These are phyloP conservation scores for Paramecium bursaria DNA, from an alignment of 73 alveolate genomes.

Conservation along the genomic window DNA sequence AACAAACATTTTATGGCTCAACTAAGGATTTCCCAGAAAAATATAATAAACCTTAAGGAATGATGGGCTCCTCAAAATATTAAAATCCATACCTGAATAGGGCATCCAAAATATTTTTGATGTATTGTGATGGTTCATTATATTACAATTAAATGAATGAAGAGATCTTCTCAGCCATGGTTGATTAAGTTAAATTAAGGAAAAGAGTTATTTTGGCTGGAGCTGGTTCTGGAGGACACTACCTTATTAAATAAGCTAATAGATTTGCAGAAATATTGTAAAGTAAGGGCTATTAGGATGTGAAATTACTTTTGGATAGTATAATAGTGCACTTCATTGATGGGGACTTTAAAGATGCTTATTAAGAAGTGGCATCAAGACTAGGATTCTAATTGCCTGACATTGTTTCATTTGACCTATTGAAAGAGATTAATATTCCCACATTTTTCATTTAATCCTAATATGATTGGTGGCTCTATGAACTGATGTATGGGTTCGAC, in stretches of 20 bases:
- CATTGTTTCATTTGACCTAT: not conserved
- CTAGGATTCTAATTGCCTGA: not conserved
- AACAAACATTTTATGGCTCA: conserved; percentile 18
- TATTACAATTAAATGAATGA: conserved; percentile 15
- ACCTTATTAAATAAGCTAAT: not conserved
- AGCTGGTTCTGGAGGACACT: conserved; percentile 45
- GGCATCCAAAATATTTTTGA: conserved; percentile 29
- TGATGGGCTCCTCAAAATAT: conserved; percentile 48
- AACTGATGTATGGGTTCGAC: conserved; percentile 20
- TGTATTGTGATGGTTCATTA: conserved; percentile 50
- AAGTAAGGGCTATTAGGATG: not conserved
- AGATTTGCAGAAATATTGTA: not conserved
- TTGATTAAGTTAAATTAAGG: not conserved
- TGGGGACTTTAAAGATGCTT: not conserved
- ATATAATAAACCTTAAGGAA: conserved; percentile 22
- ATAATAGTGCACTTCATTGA: not conserved
- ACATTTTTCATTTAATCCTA: conserved; percentile 18
- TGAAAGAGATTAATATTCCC: not conserved
- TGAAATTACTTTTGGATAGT: conserved; percentile 43
- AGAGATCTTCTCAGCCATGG: not conserved
- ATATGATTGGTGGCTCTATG: conserved; percentile 58
- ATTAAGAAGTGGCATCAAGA: conserved; percentile 4
- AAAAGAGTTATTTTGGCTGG: conserved; percentile 40
- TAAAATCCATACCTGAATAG: not conserved
- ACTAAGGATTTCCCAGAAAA: conserved; percentile 6